Percentiles rank a stretch among this genome's conserved stretches.
These are phyloP conservation scores for Phytophthora idaei DNA, from an alignment of 352 stramenopile genomes.

Conservation along the genomic window DNA sequence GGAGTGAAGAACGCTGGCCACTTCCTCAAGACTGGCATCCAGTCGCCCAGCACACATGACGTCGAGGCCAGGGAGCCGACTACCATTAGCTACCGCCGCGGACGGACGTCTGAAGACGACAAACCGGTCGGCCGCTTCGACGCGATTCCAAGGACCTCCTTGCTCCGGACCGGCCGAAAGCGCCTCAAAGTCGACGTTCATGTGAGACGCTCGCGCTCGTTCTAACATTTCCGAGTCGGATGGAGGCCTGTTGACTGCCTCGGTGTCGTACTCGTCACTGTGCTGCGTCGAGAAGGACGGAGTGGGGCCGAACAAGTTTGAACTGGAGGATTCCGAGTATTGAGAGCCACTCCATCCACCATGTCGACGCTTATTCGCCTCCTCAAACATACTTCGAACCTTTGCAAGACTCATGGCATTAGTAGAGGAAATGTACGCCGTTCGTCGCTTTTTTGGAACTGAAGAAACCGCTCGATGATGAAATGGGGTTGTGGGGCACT, in stretches of 20 bases:
- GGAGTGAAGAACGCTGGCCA: conserved; percentile 26
- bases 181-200: conserved; percentile 29
- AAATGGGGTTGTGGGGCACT: neutral
- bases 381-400: neutral
- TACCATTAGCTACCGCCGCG: neutral
- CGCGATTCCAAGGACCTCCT: conserved; percentile 28
- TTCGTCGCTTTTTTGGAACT: neutral
- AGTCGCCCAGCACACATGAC: conserved; percentile 39
- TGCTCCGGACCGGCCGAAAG: conserved; percentile 26
- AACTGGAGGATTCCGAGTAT: conserved; percentile 2
- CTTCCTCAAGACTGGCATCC: conserved; percentile 39
- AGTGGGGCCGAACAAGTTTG: conserved; percentile 1
- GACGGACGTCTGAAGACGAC: conserved; percentile 30
- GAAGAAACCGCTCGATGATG: neutral
- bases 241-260: neutral
- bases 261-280: conserved; percentile 5
- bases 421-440: neutral
- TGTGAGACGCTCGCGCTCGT: conserved; percentile 27
- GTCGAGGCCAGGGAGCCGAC: conserved; percentile 24
- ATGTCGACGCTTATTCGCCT: conserved; percentile 1
- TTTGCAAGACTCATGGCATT: neutral
- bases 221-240: conserved; percentile 28
- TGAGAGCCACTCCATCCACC: conserved; percentile 13
- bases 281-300: conserved; percentile 10
- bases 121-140: conserved; percentile 30